Evolutionary conservation across 805 yeast genomes (phyloP).

Genomic region (Soucietia sequanensis): DNA sequence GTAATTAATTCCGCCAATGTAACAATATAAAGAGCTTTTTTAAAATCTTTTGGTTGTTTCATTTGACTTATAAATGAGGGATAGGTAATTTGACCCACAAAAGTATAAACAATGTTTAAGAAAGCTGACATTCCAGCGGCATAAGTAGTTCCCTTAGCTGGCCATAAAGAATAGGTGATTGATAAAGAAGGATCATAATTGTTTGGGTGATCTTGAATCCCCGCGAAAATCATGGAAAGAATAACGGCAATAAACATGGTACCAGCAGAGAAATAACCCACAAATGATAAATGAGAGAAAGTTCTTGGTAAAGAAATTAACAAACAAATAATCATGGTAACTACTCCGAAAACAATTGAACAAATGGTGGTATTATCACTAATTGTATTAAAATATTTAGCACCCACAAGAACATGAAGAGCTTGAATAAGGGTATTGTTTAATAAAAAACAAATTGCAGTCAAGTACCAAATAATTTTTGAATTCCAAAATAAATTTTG

Average conservation of each 20-base stretch:
- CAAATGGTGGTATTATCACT: constrained; percentile 47
- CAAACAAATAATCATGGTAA: constrained; percentile 49
- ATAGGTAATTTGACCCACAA: constrained; percentile 63
- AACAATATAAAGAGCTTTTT: constrained; percentile 53
- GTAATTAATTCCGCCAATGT: constrained; percentile 49
- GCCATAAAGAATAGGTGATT: constrained; percentile 48
- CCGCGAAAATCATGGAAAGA: constrained; percentile 53
- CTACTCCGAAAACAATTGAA: constrained; percentile 51
- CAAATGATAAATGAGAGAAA: constrained; percentile 48
- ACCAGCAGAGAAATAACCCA: constrained; percentile 53
- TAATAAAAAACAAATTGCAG: constrained; percentile 52
- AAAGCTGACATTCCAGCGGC: constrained; percentile 55
- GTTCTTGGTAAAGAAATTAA: constrained; percentile 57
- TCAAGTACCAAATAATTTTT: constrained; percentile 54
- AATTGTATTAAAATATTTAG: constrained; percentile 57
- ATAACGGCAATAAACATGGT: constrained; percentile 60
- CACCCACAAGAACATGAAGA: constrained; percentile 58
- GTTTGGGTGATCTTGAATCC: constrained; percentile 49
- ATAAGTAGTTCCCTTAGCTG: constrained; percentile 51
- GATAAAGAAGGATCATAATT: constrained; percentile 37
- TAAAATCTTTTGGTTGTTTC: constrained; percentile 56
- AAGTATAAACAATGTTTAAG: constrained; percentile 59
- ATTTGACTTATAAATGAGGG: constrained; percentile 62
- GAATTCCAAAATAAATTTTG: constrained; percentile 53
- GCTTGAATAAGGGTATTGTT: constrained; percentile 60